phyloP scores from a whole-genome alignment of 2,329 filamentous ascomycete genomes.

The Fusarium sp. region DNA sequence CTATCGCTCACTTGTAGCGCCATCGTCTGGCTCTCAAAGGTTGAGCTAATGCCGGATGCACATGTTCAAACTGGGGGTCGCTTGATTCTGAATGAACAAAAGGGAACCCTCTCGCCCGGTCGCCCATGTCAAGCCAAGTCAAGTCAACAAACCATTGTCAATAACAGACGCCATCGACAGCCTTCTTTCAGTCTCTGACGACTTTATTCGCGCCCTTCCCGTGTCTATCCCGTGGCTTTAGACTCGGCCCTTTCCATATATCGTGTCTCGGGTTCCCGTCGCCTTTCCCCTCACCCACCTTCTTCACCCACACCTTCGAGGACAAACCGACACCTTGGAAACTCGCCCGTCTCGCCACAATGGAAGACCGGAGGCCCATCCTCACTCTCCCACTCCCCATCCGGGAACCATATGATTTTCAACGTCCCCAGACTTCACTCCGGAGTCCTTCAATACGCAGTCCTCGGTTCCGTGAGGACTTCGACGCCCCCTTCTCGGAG shows the following conservation, averaged over 20 bases:
- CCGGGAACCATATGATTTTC: conserved; percentile 33
- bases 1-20: conserved; percentile 34
- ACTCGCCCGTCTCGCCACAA: conserved; percentile 29
- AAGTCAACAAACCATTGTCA: conserved; percentile 27
- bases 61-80: conserved; percentile 30
- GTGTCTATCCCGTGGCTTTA: neutral
- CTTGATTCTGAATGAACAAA: conserved; percentile 28
- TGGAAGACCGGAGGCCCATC: conserved; percentile 43
- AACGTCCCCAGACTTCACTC: conserved; percentile 32
- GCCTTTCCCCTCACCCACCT: neutral
- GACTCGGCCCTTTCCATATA: neutral
- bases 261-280: conserved; percentile 12
- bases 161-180: conserved; percentile 7
- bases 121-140: conserved; percentile 14
- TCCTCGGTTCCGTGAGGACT: conserved; percentile 52
- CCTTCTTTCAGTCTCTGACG: conserved; percentile 2
- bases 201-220: conserved; percentile 2
- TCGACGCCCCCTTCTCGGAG: conserved; percentile 52
- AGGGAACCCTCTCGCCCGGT: conserved; percentile 25
- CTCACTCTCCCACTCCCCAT: conserved; percentile 42
- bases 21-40: conserved; percentile 22
- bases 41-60: conserved; percentile 34
- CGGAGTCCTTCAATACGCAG: conserved; percentile 39
- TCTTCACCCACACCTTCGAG: neutral
- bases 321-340: conserved; percentile 11